A percentile compares a stretch with the other conserved stretches of the same genome.
Conservation (phyloP, 2,329 filamentous ascomycete species). For the Grosmannia clavigera region DNA sequence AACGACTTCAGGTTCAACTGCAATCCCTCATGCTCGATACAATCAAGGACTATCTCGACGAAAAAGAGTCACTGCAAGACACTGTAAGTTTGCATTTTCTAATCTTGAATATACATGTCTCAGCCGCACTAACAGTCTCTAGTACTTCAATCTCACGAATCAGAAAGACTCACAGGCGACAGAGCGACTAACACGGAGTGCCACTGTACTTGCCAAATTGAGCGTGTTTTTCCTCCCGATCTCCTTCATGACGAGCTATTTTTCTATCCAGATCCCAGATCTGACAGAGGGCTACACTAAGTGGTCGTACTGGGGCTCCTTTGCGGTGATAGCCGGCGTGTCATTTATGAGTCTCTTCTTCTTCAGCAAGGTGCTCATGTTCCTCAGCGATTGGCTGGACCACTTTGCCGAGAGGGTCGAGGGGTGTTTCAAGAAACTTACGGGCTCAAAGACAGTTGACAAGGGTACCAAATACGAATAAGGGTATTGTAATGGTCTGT, state of each 20-base stretch:
- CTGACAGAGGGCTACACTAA: slow-evolving; percentile 44
- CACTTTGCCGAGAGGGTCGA: slow-evolving; percentile 9
- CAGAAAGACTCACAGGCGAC: slow-evolving; percentile 64
- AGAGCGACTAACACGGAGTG: slow-evolving; percentile 58
- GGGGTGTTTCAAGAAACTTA: neutral
- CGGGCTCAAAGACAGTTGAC: neutral
- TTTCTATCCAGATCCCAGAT: slow-evolving; percentile 51
- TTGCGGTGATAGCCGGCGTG: slow-evolving; percentile 48
- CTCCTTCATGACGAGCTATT: slow-evolving; percentile 63
- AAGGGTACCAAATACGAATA: neutral
- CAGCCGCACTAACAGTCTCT: neutral
- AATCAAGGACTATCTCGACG: slow-evolving; percentile 50
- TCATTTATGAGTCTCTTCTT: slow-evolving; percentile 47
- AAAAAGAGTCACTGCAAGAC: slow-evolving; percentile 57
- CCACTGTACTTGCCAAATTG: slow-evolving; percentile 60
- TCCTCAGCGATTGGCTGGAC: slow-evolving; percentile 31
- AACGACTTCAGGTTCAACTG: slow-evolving; percentile 45
- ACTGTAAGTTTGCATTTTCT: slow-evolving; percentile 32
- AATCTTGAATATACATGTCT: no score
- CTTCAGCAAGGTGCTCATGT: slow-evolving; percentile 33
- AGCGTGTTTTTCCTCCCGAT: slow-evolving; percentile 67
- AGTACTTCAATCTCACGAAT: slow-evolving; percentile 70
- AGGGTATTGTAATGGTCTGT: neutral
- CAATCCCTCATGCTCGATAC: slow-evolving; percentile 48
- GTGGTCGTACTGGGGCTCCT: slow-evolving; percentile 54